These are phyloP conservation scores for Picea sitchensis DNA, from an alignment of 75 land plant species.

Conservation along the genomic window DNA sequence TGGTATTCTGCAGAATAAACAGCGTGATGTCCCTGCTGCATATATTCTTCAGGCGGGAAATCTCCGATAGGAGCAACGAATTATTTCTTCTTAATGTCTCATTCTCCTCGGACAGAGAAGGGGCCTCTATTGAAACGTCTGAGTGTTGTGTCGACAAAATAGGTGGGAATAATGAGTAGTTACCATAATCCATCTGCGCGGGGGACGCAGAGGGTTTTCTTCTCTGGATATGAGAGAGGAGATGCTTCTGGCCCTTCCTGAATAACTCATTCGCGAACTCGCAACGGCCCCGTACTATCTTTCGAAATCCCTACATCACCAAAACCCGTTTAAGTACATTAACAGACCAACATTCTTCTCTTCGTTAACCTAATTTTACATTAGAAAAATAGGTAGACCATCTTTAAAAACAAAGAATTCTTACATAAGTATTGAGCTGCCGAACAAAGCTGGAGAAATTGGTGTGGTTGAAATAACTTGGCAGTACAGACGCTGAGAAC, in stretches of 20 bases:
- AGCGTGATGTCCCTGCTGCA: constrained; percentile 40
- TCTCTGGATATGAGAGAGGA: constrained; percentile 83
- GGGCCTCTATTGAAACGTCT: constrained; percentile 3
- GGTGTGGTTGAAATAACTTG: constrained; percentile 72
- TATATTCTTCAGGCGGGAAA: constrained; percentile 63
- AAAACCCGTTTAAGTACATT: neutral
- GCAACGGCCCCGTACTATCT: constrained; percentile 87
- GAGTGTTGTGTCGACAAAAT: neutral
- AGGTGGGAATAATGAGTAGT: neutral
- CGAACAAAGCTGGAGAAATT: constrained; percentile 78
- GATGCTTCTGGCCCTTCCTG: constrained; percentile 74
- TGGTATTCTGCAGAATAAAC: too few relatives aligned
- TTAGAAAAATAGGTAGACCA: too few relatives aligned
- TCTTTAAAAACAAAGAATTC: neutral
- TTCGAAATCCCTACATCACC: constrained; percentile 71
- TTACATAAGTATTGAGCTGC: constrained; percentile 93
- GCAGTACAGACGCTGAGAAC: constrained; percentile 60
- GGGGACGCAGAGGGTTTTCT: constrained; percentile 22
- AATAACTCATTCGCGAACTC: constrained; percentile 92
- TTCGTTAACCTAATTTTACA: too few relatives aligned
- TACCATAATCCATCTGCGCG: neutral
- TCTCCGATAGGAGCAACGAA: constrained; percentile 70
- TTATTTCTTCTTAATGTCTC: constrained; percentile 75
- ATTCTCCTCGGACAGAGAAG: constrained; percentile 74
- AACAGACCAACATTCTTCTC: too few relatives aligned